Evolutionary conservation across 306 rosid genomes (phyloP).

Genomic region (Pterocarpus macrocarpus): DNA sequence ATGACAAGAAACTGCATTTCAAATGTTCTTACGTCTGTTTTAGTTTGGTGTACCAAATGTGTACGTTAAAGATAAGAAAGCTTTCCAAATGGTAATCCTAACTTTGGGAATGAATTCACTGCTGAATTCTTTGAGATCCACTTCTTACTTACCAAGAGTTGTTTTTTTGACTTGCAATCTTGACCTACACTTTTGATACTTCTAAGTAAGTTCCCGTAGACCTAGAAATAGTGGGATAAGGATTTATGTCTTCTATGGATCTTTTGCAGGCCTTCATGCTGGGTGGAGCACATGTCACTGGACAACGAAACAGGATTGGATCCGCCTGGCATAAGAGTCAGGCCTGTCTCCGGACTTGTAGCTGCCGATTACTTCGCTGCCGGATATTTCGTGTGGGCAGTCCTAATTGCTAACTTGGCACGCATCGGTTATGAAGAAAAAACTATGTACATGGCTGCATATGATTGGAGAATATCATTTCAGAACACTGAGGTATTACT

Average conservation of each 20-base stretch:
- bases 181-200: neutral
- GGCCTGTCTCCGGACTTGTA: conserved; percentile 87
- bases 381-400: conserved; percentile 93
- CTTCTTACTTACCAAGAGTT: neutral
- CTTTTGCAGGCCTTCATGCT: conserved; percentile 79
- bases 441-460: conserved; percentile 89
- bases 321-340: conserved; percentile 80
- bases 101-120: neutral
- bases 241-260: conserved; percentile 34
- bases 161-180: neutral
- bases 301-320: conserved; percentile 89
- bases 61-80: neutral
- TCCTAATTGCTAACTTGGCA: conserved; percentile 87
- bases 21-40: neutral
- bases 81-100: neutral
- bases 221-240: conserved; percentile 7
- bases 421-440: conserved; percentile 89
- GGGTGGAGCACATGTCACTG: conserved; percentile 88
- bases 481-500: conserved; percentile 82
- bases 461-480: conserved; percentile 91
- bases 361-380: conserved; percentile 94
- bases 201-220: neutral
- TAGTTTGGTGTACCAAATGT: neutral
- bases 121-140: neutral
- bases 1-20: neutral